Conservation (phyloP, 2,329 filamentous ascomycete genomes). For the Xylaria sp. region DNA sequence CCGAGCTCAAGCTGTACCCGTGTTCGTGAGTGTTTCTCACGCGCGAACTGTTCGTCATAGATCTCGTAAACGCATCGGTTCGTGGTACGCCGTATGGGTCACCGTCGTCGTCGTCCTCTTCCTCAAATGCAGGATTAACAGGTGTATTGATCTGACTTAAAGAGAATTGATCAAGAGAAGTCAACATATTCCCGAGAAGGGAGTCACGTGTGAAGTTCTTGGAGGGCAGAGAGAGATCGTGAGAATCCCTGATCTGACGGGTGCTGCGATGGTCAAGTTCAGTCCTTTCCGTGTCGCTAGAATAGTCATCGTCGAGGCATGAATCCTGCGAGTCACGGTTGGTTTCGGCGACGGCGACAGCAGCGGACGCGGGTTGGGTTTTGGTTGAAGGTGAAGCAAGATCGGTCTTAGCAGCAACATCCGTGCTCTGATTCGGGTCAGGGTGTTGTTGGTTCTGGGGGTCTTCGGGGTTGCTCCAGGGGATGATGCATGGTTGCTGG, state of each 20-base stretch:
- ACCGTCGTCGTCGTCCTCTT: conserved; percentile 34
- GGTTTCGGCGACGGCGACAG: conserved; percentile 20
- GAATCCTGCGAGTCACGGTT: conserved; percentile 29
- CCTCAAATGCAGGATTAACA: conserved; percentile 34
- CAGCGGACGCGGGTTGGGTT: conserved; percentile 20
- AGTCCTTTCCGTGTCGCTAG: conserved; percentile 29
- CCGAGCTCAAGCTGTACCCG: conserved; percentile 56
- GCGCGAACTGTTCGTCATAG: conserved; percentile 28
- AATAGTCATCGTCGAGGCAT: conserved; percentile 30
- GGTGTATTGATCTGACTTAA: conserved; percentile 42
- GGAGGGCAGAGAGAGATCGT: conserved; percentile 78
- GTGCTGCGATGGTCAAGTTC: conserved; percentile 27
- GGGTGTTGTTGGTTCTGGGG: conserved; percentile 31
- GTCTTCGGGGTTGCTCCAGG: conserved; percentile 27
- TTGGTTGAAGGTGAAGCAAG: conserved; percentile 19
- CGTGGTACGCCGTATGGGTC: conserved; percentile 26
- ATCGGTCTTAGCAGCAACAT: too few species aligned
- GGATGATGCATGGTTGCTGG: conserved; percentile 28
- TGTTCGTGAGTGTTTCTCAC: conserved; percentile 32
- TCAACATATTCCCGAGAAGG: conserved; percentile 90
- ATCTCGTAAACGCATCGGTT: conserved; percentile 26
- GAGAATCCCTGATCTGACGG: conserved; percentile 55
- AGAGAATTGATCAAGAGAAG: conserved; percentile 82
- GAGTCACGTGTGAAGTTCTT: conserved; percentile 78
- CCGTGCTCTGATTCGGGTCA: conserved; percentile 35